phyloP scores from a whole-genome alignment of 306 rosid species.

The Amphicarpaea edgeworthii region DNA sequence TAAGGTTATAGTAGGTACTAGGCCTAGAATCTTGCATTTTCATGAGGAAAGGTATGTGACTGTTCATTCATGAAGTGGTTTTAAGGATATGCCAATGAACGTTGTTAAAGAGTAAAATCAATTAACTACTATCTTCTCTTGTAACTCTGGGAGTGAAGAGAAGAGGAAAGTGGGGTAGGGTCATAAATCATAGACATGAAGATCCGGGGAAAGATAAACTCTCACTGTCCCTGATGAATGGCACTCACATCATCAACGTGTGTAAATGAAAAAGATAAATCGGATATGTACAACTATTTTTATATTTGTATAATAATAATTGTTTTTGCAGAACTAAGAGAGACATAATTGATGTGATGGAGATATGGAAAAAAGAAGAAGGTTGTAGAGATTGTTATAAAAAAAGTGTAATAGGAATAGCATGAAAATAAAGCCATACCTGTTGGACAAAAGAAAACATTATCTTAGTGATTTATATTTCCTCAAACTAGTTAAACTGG shows the following conservation, averaged over 20 bases:
- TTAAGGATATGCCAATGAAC: constrained; percentile 19
- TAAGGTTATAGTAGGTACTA: constrained; percentile 15
- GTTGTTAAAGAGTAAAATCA: constrained; percentile 9
- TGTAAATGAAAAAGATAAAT: constrained; percentile 16
- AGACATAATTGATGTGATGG: constrained; percentile 16
- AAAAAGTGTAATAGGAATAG: not conserved
- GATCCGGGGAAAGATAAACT: constrained; percentile 7
- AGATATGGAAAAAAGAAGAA: not conserved
- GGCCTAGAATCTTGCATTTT: constrained; percentile 41
- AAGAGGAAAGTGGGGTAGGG: constrained; percentile 8
- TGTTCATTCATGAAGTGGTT: constrained; percentile 18
- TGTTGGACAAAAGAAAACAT: constrained; percentile 23
- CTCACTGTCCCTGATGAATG: constrained; percentile 3
- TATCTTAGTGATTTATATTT: constrained; percentile 18
- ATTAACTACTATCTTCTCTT: not conserved
- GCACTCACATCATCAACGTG: constrained; percentile 19
- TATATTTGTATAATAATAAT: not conserved
- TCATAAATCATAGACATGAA: not conserved
- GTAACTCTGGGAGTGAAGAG: constrained; percentile 18
- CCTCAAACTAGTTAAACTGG: constrained; percentile 43
- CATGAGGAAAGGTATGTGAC: constrained; percentile 9
- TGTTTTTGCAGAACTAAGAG: not conserved
- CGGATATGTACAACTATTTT: not conserved
- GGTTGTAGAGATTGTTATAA: constrained; percentile 1
- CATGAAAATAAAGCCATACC: not conserved